Conservation (phyloP, 345 rosid species). For the Pugionium cornutum region DNA sequence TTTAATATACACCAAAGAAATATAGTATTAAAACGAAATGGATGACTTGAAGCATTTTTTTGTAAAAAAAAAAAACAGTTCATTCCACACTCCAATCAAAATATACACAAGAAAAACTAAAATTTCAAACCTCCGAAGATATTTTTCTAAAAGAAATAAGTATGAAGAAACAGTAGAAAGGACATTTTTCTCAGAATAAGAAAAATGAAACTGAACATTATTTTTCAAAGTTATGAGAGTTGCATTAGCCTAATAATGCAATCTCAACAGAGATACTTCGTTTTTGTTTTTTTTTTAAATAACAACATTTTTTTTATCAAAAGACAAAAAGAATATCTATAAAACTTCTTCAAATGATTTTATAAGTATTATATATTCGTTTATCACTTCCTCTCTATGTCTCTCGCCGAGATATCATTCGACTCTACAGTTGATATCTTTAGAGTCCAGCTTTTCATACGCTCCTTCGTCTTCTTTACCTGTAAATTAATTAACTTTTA, state of each 20-base stretch:
- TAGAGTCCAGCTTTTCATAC: conserved; percentile 34
- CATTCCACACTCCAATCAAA: too few species aligned
- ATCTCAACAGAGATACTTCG: conserved; percentile 12
- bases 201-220: neutral
- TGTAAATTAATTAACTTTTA: conserved; percentile 11
- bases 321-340: conserved; percentile 10
- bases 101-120: too few species aligned
- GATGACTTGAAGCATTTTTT: too few species aligned
- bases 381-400: conserved; percentile 34
- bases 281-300: too few species aligned
- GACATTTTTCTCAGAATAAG: neutral
- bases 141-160: too few species aligned
- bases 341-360: neutral
- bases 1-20: too few species aligned
- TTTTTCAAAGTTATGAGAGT: conserved; percentile 8
- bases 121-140: too few species aligned
- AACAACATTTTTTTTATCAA: neutral
- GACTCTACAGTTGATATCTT: conserved; percentile 23
- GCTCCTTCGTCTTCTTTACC: conserved; percentile 41
- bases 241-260: conserved; percentile 40
- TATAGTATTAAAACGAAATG: too few species aligned
- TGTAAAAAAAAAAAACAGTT: too few species aligned
- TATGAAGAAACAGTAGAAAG: too few species aligned
- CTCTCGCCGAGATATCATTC: conserved; percentile 12
- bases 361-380: neutral